A percentile compares a stretch with the other conserved stretches of the same genome.
These are phyloP conservation scores for Exophiala aquamarina DNA, from an alignment of 2,329 filamentous ascomycete species.

Conservation along the genomic window DNA sequence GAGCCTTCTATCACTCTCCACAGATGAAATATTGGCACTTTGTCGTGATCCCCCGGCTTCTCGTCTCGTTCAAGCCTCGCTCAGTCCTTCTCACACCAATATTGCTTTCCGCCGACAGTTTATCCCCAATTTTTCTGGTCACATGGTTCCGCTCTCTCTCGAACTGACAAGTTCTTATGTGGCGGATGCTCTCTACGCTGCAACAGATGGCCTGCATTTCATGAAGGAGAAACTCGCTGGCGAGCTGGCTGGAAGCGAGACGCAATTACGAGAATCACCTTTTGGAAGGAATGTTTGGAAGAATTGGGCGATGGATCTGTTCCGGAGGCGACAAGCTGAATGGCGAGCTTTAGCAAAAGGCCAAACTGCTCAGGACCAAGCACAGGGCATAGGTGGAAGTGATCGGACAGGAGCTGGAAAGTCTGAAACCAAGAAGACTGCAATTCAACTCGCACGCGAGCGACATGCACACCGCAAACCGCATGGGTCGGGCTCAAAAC, in stretches of 20 bases:
- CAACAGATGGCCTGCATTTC: conserved; percentile 63
- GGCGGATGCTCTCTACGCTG: conserved; percentile 65
- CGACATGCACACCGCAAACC: conserved; percentile 50
- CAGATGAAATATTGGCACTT: conserved; percentile 61
- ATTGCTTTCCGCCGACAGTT: conserved; percentile 61
- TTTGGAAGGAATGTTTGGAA: conserved; percentile 69
- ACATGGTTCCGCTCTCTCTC: conserved; percentile 60
- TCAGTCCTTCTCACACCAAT: conserved; percentile 43
- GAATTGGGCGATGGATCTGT: conserved; percentile 74
- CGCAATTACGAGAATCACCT: conserved; percentile 61
- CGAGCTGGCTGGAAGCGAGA: conserved; percentile 61
- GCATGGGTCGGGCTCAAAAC: conserved; percentile 20
- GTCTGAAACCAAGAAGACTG: conserved; percentile 43
- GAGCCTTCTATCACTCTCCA: conserved; percentile 62
- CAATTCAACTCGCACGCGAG: conserved; percentile 59
- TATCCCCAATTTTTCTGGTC: conserved; percentile 62
- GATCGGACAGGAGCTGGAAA: conserved; percentile 13
- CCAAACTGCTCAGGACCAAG: conserved; percentile 26
- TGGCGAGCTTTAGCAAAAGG: conserved; percentile 65
- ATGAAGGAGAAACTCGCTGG: conserved; percentile 67
- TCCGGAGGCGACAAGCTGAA: conserved; percentile 61
- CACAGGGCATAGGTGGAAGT: conserved; percentile 15
- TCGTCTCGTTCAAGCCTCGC: conserved; percentile 63
- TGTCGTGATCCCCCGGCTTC: conserved; percentile 62
- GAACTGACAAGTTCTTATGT: conserved; percentile 66